Conservation (phyloP, 129 eudicot species). For the Pittosporum tobira region DNA sequence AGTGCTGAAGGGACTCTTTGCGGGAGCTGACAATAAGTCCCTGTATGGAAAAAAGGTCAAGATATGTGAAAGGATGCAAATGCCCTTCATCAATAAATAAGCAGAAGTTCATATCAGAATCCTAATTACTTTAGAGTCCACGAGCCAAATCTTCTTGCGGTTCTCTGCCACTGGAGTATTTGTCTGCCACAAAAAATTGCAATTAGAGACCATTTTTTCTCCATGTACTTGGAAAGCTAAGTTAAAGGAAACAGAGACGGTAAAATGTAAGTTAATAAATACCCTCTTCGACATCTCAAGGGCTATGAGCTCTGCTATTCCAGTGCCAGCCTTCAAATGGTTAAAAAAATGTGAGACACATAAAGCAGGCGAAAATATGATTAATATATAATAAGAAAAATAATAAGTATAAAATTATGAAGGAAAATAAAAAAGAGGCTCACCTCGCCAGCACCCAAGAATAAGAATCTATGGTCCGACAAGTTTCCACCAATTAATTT, state of each 20-base stretch:
- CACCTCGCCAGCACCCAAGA: constrained; percentile 26
- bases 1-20: constrained; percentile 71
- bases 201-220: background rate
- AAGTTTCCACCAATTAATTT: constrained; percentile 15
- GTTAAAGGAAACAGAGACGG: background rate
- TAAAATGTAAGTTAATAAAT: constrained; percentile 13
- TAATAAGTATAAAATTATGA: too few relatives aligned
- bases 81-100: background rate
- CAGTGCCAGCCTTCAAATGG: constrained; percentile 85
- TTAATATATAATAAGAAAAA: background rate
- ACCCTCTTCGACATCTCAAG: constrained; percentile 85
- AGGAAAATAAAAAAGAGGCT: background rate
- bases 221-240: background rate
- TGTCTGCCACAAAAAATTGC: constrained; percentile 29
- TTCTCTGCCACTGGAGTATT: constrained; percentile 45
- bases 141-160: constrained; percentile 90
- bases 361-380: background rate
- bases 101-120: background rate
- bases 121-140: constrained; percentile 79
- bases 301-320: constrained; percentile 95
- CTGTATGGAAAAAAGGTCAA: constrained; percentile 27
- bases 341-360: constrained; percentile 6
- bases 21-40: constrained; percentile 79
- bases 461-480: constrained; percentile 20
- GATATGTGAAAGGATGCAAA: background rate